Base-by-base conservation (phyloP, 352 stramenopile genomes). In the Phytophthora multivora region DNA sequence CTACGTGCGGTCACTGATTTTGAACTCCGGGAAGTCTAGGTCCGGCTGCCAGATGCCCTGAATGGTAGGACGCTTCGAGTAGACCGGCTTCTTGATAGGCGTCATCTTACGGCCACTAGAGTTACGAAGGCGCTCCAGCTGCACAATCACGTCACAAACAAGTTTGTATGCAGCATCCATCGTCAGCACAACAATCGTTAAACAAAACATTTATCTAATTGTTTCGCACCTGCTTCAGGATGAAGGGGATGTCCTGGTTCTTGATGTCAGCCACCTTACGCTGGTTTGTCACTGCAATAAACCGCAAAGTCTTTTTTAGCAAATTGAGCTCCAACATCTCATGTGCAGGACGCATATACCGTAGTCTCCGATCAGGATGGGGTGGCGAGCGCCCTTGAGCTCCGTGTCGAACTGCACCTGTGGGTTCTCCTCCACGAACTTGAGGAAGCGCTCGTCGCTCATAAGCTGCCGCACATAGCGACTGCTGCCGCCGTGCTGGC, bases 21-120 rank as follows among this genome's bases (percentile, higher is more conserved):
- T 90, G 69, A 95, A 95, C 62, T 91, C 75, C 31, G 86, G 86
- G 65, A 95, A 95, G 61, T 86, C 71, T 40, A 94, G 75, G 66
- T 94, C 85, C 55, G 83, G 87, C 68, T 96, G 87, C 87, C 87
- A 96, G 55, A 96, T 93, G 51, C 87, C 87, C 67, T 96, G 87
- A 18, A 94, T 79, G 19, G 83, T 93, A 31, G 73, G 82, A 55
- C 84, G 82, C 67, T 91, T 92, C 16, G 87, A 82, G 69, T 90
- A 79, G 25, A 96, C 83, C 0, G 87, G 87, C 30, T 84, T 85
- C 69, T 96, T 96, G 63, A 96, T 89, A 50, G 42, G 61, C 54
- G 87, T 96, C 87, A 96, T 94, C 77, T 96, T 96, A 45, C 87
- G 81, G 53, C 87, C 87, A 57, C 87, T 96, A 57, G 87, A 89